Conservation (phyloP, 768 basidiomycete species). For the Tylopilus rubrobrunneus region DNA sequence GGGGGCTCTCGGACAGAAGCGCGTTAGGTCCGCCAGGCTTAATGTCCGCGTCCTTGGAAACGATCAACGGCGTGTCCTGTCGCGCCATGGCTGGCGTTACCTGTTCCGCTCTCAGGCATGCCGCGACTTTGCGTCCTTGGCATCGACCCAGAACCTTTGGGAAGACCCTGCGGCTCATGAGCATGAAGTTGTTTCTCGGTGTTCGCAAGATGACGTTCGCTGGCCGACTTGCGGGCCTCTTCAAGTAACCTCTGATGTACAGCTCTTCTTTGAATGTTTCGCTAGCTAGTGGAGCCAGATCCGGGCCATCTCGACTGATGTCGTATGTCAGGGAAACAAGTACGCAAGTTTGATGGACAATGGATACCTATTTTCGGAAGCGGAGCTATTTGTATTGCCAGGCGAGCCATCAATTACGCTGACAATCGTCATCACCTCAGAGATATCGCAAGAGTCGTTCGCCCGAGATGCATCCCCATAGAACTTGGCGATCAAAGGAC, state of each 20-base stretch:
- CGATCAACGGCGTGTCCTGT: not conserved
- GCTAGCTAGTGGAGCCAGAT: slow-evolving; percentile 26
- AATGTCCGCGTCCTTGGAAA: slow-evolving; percentile 2
- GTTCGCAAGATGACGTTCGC: slow-evolving; percentile 2
- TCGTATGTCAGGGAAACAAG: not conserved
- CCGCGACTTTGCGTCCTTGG: slow-evolving; percentile 17
- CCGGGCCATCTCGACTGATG: slow-evolving; percentile 3
- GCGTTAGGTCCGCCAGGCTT: not conserved
- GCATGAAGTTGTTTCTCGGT: not conserved
- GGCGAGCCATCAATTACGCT: not conserved
- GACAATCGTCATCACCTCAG: slow-evolving; percentile 5
- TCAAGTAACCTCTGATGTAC: slow-evolving; percentile 26
- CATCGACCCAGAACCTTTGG: slow-evolving; percentile 18
- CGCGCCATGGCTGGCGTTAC: slow-evolving; percentile 1
- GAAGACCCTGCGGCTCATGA: slow-evolving; percentile 3
- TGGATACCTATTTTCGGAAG: slow-evolving; percentile 9
- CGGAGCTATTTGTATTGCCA: not conserved
- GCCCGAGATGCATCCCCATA: not conserved
- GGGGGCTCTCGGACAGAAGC: slow-evolving; percentile 3
- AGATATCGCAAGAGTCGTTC: slow-evolving; percentile 6
- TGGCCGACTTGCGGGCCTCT: slow-evolving; percentile 12
- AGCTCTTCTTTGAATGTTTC: slow-evolving; percentile 28
- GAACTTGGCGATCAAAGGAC: not conserved
- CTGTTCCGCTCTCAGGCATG: slow-evolving; percentile 13
- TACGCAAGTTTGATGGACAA: not conserved